phyloP scores from a whole-genome alignment of 495 filamentous ascomycete genomes.

The Penicillium argentinense region DNA sequence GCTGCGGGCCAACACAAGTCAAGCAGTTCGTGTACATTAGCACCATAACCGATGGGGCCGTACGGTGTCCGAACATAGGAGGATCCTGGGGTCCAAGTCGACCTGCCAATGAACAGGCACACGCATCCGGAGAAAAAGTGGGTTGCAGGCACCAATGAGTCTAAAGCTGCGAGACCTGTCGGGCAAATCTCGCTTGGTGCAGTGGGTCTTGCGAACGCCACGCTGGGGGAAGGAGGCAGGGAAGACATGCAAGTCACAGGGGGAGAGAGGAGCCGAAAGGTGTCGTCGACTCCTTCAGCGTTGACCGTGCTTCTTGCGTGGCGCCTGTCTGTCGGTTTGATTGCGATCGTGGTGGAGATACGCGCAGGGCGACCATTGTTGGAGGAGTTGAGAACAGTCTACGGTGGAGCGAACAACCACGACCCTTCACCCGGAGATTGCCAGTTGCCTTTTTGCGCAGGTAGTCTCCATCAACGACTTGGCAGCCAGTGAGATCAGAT shows the following conservation, averaged over 20 bases:
- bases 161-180: slow-evolving; percentile 11
- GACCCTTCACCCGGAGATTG: slow-evolving; percentile 12
- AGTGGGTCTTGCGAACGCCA: slow-evolving; percentile 17
- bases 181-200: slow-evolving; percentile 17
- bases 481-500: slow-evolving; percentile 21
- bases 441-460: slow-evolving; percentile 6
- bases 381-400: no score
- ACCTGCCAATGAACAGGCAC: slow-evolving; percentile 24
- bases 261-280: neutral
- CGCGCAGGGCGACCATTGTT: neutral
- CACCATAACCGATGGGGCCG: slow-evolving; percentile 8
- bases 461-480: slow-evolving; percentile 11
- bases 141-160: slow-evolving; percentile 21
- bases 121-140: slow-evolving; percentile 32
- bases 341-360: neutral
- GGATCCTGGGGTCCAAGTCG: slow-evolving; percentile 28
- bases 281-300: neutral
- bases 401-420: slow-evolving; percentile 2
- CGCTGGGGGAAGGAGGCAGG: slow-evolving; percentile 8
- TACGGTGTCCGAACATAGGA: slow-evolving; percentile 13
- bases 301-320: neutral
- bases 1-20: slow-evolving; percentile 12
- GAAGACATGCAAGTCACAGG: slow-evolving; percentile 9
- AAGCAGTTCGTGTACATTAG: slow-evolving; percentile 16
- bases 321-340: neutral